phyloP scores from a whole-genome alignment of 1,139 yeast species.

The Hyphopichia khmerensis region DNA sequence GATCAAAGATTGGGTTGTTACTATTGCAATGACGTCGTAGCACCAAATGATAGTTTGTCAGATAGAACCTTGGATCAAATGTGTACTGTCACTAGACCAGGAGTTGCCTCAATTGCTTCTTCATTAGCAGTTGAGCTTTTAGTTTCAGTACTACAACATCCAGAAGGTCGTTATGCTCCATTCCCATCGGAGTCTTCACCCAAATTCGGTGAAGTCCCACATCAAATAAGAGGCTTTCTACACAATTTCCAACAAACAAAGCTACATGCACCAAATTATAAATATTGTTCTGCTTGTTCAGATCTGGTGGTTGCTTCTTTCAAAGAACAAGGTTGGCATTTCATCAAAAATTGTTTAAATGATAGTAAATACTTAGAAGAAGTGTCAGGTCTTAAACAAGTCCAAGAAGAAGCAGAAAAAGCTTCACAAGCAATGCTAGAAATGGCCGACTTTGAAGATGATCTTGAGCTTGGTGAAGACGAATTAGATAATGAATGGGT shows the following conservation, averaged over 20 bases:
- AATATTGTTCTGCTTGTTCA: conserved; percentile 86
- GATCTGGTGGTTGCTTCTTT: conserved; percentile 51
- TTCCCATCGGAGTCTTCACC: conserved; percentile 26
- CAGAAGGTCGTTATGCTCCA: conserved; percentile 46
- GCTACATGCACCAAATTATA: conserved; percentile 69
- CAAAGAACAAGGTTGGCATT: conserved; percentile 68
- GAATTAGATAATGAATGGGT: conserved; percentile 15
- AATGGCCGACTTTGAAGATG: conserved; percentile 42
- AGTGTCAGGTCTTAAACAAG: conserved; percentile 70
- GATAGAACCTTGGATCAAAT: conserved; percentile 92
- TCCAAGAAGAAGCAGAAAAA: conserved; percentile 72
- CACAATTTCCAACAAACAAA: conserved; percentile 62
- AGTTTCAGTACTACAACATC: conserved; percentile 73
- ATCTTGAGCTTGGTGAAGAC: conserved; percentile 10
- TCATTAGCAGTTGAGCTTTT: conserved; percentile 83
- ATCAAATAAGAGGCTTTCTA: conserved; percentile 85
- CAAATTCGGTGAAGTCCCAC: conserved; percentile 74
- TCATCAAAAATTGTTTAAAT: conserved; percentile 67
- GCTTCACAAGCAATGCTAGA: conserved; percentile 42
- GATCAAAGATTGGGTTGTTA: conserved; percentile 75
- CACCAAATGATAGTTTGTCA: conserved; percentile 82
- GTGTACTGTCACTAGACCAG: conserved; percentile 98
- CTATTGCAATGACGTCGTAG: conserved; percentile 93
- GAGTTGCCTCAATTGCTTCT: conserved; percentile 86
- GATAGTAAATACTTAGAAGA: conserved; percentile 68